A percentile compares a stretch with the other conserved stretches of the same genome.
These are phyloP conservation scores for Russula abietina DNA, from an alignment of 768 basidiomycete genomes.

Conservation along the genomic window DNA sequence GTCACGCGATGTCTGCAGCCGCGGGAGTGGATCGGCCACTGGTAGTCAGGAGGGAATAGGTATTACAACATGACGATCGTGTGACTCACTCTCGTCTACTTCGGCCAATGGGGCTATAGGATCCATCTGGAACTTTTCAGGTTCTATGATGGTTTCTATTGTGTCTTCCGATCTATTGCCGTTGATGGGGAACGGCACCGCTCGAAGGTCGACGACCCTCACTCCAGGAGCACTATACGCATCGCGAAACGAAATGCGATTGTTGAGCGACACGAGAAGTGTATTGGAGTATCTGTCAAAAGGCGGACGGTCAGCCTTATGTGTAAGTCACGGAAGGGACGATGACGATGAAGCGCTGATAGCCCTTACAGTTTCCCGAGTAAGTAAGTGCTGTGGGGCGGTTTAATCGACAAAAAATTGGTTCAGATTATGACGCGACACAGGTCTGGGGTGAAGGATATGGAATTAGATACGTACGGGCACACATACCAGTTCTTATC, in stretches of 20 bases:
- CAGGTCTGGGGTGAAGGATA: background rate
- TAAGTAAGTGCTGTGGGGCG: constrained; percentile 13
- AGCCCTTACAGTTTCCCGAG: constrained; percentile 16
- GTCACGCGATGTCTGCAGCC: background rate
- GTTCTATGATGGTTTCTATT: background rate
- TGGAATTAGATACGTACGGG: background rate
- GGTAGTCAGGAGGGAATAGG: background rate
- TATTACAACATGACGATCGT: background rate
- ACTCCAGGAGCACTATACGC: background rate
- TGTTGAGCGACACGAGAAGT: constrained; percentile 28
- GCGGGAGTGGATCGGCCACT: background rate
- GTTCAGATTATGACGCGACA: background rate
- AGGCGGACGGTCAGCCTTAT: background rate
- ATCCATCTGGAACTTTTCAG: background rate
- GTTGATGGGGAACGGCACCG: too few relatives aligned
- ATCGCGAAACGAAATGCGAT: constrained; percentile 15
- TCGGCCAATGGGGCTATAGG: background rate
- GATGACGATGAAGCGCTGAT: background rate
- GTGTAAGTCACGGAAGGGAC: too few relatives aligned
- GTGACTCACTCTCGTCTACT: background rate
- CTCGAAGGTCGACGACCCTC: too few relatives aligned
- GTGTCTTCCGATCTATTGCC: too few relatives aligned
- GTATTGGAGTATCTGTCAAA: constrained; percentile 27
- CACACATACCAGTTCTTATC: constrained; percentile 9
- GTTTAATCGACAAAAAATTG: too few relatives aligned